phyloP scores from a whole-genome alignment of 345 rosid genomes.

The Euphorbia pulcherrima region DNA sequence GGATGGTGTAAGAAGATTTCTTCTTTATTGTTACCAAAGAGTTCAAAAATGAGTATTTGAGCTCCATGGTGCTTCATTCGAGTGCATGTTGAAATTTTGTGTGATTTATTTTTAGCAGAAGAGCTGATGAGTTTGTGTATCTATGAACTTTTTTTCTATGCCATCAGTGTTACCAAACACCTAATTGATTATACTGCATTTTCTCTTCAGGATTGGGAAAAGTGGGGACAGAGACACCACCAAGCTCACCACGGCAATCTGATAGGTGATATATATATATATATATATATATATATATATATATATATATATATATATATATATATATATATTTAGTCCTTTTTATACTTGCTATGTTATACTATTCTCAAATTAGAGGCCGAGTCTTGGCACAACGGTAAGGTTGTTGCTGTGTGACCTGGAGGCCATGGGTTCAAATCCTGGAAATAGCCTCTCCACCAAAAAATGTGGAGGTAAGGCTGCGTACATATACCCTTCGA shows the following conservation, averaged over 20 bases:
- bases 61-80: background rate
- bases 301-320: conserved; percentile 18
- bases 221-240: conserved; percentile 61
- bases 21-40: too few species aligned
- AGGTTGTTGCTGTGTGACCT: too few species aligned
- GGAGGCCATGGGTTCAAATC: too few species aligned
- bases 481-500: too few species aligned
- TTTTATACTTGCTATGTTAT: conserved; percentile 6
- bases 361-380: too few species aligned
- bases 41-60: background rate
- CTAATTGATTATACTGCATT: conserved; percentile 18
- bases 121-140: background rate
- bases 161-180: background rate
- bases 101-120: background rate
- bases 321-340: conserved; percentile 11
- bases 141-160: background rate
- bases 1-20: background rate
- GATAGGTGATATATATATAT: conserved; percentile 42
- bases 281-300: conserved; percentile 18
- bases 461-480: too few species aligned
- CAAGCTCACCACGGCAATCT: conserved; percentile 48
- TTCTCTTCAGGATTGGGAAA: conserved; percentile 63
- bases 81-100: background rate
- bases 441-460: too few species aligned
- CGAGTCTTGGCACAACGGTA: too few species aligned